phyloP scores from a whole-genome alignment of 139 green algal genomes.

The Chlorella sp. region DNA sequence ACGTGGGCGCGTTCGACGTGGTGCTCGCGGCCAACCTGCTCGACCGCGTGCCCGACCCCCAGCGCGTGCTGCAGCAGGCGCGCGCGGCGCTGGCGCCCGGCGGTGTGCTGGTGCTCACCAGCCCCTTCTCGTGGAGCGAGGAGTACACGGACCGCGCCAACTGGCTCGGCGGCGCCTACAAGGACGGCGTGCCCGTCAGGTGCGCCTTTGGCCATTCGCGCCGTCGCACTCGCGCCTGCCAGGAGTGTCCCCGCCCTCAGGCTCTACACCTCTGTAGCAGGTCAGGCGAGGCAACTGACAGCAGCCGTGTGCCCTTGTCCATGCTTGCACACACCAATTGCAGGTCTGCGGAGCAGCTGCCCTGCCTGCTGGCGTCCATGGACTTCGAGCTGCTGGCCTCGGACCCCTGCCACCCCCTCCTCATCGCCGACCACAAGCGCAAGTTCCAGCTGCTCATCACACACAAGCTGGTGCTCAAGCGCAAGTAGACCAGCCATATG shows the following conservation, averaged over 20 bases:
- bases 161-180: conserved; percentile 51
- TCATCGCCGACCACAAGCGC: conserved; percentile 55
- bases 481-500: neutral
- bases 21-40: conserved; percentile 71
- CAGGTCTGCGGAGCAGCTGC: conserved; percentile 13
- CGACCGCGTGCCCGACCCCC: conserved; percentile 62
- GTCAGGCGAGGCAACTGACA: neutral
- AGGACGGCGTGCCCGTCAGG: conserved; percentile 11
- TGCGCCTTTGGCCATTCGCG: no score
- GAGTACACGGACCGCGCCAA: conserved; percentile 48
- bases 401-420: conserved; percentile 41
- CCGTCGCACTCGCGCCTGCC: no score
- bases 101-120: conserved; percentile 56
- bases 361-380: neutral
- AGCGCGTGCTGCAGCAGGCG: conserved; percentile 30
- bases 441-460: conserved; percentile 60
- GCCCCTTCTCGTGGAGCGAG: conserved; percentile 67
- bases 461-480: conserved; percentile 35
- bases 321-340: no score
- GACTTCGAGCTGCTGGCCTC: conserved; percentile 21
- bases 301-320: neutral
- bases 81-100: conserved; percentile 6
- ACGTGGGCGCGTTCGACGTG: conserved; percentile 45
- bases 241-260: no score
- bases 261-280: no score